A percentile compares a stretch with the other conserved stretches of the same genome.
These are phyloP conservation scores for Recurvomyces mirabilis DNA, from an alignment of 495 filamentous ascomycete species.

Conservation along the genomic window DNA sequence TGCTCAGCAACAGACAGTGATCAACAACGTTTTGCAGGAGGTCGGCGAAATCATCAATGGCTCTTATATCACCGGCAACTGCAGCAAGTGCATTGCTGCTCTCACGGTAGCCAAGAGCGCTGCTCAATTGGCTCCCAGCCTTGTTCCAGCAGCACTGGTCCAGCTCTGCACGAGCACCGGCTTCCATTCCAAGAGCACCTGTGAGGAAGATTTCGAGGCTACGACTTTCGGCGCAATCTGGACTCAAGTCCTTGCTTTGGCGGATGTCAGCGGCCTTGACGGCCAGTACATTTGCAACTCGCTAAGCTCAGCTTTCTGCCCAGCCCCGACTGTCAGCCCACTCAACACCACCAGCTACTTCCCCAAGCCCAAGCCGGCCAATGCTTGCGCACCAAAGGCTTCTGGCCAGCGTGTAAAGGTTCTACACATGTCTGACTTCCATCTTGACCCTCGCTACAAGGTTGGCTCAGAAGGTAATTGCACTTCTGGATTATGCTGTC, in stretches of 20 bases:
- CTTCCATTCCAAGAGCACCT: constrained; percentile 36
- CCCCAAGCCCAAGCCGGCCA: constrained; percentile 44
- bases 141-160: constrained; percentile 41
- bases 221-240: constrained; percentile 42
- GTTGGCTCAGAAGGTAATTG: constrained; percentile 48
- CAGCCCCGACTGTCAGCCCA: constrained; percentile 34
- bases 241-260: constrained; percentile 46
- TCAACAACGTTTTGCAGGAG: constrained; percentile 33
- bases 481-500: constrained; percentile 42
- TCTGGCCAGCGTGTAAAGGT: constrained; percentile 48
- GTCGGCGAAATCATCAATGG: constrained; percentile 38
- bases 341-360: constrained; percentile 38
- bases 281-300: constrained; percentile 48
- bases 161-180: constrained; percentile 37
- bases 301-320: constrained; percentile 38
- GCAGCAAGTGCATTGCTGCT: constrained; percentile 43
- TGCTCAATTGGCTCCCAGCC: constrained; percentile 37
- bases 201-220: constrained; percentile 37
- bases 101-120: constrained; percentile 40
- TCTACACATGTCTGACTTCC: constrained; percentile 49
- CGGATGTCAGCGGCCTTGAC: constrained; percentile 45
- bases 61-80: constrained; percentile 32
- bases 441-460: constrained; percentile 47
- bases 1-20: constrained; percentile 32
- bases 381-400: constrained; percentile 32